Conservation (phyloP, 2,329 filamentous ascomycete genomes). For the Leptosphaerulina australis region DNA sequence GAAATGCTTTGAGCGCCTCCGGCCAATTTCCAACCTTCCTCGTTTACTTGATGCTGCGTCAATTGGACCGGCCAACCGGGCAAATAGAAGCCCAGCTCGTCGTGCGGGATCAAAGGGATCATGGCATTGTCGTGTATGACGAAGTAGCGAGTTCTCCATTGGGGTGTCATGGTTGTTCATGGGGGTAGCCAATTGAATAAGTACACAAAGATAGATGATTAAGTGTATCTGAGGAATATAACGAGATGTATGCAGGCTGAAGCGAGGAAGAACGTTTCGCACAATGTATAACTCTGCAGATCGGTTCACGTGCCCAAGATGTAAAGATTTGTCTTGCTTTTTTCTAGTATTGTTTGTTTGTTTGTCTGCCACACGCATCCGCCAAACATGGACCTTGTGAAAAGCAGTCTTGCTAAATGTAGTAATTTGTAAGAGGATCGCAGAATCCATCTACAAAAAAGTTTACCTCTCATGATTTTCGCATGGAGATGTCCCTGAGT, state of each 20-base stretch:
- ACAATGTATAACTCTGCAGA: not conserved
- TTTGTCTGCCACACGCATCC: not conserved
- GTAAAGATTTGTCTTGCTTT: slow-evolving; percentile 16
- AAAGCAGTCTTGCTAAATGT: not conserved
- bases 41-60: slow-evolving; percentile 31
- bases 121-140: slow-evolving; percentile 46
- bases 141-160: slow-evolving; percentile 37
- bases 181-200: not conserved
- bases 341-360: not conserved
- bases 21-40: slow-evolving; percentile 35
- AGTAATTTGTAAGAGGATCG: not conserved
- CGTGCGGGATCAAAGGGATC: slow-evolving; percentile 51
- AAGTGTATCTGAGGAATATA: not conserved
- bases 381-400: not conserved
- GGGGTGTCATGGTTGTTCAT: slow-evolving; percentile 13
- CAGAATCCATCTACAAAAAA: not conserved
- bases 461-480: not conserved
- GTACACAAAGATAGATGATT: not conserved
- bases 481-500: not conserved
- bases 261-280: not conserved
- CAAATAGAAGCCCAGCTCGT: slow-evolving; percentile 53
- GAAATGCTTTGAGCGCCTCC: slow-evolving; percentile 22
- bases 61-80: slow-evolving; percentile 46
- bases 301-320: slow-evolving; percentile 18
- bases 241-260: not conserved